A percentile compares a stretch with the other conserved stretches of the same genome.
phyloP scores from a whole-genome alignment of 2,329 filamentous ascomycete species.

The Penicillium palitans region DNA sequence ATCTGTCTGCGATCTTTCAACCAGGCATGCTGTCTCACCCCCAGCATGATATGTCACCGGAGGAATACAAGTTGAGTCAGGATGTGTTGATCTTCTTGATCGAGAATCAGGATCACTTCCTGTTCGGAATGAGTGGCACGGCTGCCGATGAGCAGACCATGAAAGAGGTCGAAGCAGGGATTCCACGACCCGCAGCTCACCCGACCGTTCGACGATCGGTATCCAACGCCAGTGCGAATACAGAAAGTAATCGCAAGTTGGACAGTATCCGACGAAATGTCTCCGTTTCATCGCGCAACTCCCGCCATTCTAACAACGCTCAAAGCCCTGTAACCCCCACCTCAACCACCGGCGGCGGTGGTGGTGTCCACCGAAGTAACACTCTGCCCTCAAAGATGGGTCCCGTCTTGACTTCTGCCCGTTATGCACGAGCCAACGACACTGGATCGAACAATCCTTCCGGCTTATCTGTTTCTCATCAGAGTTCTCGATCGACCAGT shows the following conservation, averaged over 20 bases:
- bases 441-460: conserved; percentile 50
- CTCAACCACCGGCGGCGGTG: conserved; percentile 55
- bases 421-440: conserved; percentile 63
- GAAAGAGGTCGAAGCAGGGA: conserved; percentile 68
- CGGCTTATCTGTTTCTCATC: conserved; percentile 31
- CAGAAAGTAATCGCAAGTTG: conserved; percentile 80
- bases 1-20: conserved; percentile 95
- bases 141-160: conserved; percentile 82
- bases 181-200: conserved; percentile 52
- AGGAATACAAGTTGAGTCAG: conserved; percentile 92
- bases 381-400: conserved; percentile 91
- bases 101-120: conserved; percentile 96
- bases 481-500: conserved; percentile 34
- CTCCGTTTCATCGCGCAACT: conserved; percentile 87
- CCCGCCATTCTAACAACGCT: conserved; percentile 69
- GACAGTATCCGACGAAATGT: conserved; percentile 79
- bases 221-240: conserved; percentile 85
- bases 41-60: conserved; percentile 88
- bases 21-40: conserved; percentile 95
- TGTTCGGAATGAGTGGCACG: conserved; percentile 98
- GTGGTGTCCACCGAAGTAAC: conserved; percentile 75
- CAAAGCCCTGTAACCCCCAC: conserved; percentile 66
- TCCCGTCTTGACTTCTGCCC: conserved; percentile 65
- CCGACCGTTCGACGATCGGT: conserved; percentile 67
- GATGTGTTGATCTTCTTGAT: conserved; percentile 97